Conservation (phyloP, 306 rosid species). For the Lathyrus tuberosus region DNA sequence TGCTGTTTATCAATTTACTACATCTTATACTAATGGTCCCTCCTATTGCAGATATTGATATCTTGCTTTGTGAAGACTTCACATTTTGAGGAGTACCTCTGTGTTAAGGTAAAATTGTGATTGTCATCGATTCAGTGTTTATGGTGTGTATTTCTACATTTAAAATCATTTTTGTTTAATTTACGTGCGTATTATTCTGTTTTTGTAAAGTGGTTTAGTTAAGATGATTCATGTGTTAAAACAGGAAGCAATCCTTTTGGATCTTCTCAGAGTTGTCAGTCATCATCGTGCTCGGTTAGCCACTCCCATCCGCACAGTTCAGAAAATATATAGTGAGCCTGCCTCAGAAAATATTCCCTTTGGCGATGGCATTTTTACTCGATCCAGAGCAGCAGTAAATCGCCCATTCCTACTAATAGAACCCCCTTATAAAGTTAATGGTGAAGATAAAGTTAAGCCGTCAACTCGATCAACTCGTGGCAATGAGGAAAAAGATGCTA, state of each 20-base stretch:
- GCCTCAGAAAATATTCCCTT: constrained; percentile 80
- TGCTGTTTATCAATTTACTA: constrained; percentile 23
- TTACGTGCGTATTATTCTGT: constrained; percentile 7
- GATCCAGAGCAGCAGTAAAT: constrained; percentile 54
- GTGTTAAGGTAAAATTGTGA: constrained; percentile 76
- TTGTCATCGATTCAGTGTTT: background rate
- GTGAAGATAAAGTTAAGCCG: constrained; percentile 74
- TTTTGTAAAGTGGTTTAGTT: constrained; percentile 17
- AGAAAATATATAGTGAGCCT: constrained; percentile 73
- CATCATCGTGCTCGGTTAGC: constrained; percentile 95
- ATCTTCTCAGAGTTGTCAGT: constrained; percentile 93
- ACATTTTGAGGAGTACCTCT: constrained; percentile 90
- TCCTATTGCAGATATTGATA: constrained; percentile 73
- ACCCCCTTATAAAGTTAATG: constrained; percentile 72
- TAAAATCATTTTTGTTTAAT: constrained; percentile 1
- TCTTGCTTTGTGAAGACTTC: constrained; percentile 99
- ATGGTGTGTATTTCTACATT: constrained; percentile 31
- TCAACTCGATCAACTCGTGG: constrained; percentile 53
- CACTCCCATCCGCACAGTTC: constrained; percentile 96
- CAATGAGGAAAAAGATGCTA: constrained; percentile 70
- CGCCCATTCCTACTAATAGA: constrained; percentile 78
- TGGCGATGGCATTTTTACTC: constrained; percentile 66
- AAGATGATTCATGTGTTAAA: constrained; percentile 34
- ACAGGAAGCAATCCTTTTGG: constrained; percentile 95
- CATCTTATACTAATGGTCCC: constrained; percentile 27